A percentile compares a stretch with the other conserved stretches of the same genome.
These are phyloP conservation scores for Mycena capillaripes DNA, from an alignment of 768 basidiomycete genomes.

Conservation along the genomic window DNA sequence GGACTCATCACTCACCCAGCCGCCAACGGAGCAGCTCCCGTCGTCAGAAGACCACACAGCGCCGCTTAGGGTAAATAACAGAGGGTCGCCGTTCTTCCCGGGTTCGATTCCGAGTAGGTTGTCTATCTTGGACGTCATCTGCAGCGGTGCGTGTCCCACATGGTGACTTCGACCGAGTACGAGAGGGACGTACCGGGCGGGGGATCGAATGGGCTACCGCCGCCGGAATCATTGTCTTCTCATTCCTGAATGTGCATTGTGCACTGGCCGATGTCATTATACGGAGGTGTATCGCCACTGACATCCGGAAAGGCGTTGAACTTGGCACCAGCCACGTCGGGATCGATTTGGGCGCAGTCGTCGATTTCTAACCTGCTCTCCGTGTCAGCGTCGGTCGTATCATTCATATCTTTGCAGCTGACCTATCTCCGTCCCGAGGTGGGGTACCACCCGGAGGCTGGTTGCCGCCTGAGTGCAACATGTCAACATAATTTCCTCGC, in stretches of 20 bases:
- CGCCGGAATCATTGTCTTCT: background rate
- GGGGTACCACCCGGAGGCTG: conserved; percentile 9
- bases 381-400: no score
- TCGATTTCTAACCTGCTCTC: background rate
- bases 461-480: background rate
- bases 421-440: background rate
- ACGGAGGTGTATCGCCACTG: background rate
- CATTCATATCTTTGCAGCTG: no score
- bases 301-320: background rate
- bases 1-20: background rate
- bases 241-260: conserved; percentile 10
- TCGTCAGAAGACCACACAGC: background rate
- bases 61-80: background rate
- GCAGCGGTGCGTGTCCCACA: conserved; percentile 1
- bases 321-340: background rate
- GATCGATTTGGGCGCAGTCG: background rate
- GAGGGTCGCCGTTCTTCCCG: background rate
- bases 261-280: background rate
- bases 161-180: conserved; percentile 6
- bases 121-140: conserved; percentile 15
- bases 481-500: background rate
- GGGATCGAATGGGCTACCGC: conserved; percentile 1
- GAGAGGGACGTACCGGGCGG: background rate
- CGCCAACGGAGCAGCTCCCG: background rate
- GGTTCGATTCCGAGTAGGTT: background rate